Evolutionary conservation across 1,284 basidiomycete species (phyloP).

Genomic region (Mycena citricolor): DNA sequence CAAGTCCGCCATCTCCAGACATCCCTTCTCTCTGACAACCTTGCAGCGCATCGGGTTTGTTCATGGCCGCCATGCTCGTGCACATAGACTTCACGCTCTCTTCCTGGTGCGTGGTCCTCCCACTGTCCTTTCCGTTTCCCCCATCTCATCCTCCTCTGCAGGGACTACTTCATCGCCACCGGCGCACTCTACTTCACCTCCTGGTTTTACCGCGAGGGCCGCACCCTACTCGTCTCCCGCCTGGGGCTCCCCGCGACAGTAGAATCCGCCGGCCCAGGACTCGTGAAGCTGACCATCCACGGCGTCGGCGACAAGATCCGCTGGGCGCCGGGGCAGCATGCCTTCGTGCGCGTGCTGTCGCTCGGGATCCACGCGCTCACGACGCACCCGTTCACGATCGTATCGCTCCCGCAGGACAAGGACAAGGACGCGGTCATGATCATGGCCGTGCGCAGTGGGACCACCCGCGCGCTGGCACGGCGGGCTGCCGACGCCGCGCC

Average conservation of each 20-base stretch:
- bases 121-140: too few relatives aligned
- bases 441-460: slow-evolving; percentile 31
- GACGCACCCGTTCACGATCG: slow-evolving; percentile 44
- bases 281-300: slow-evolving; percentile 34
- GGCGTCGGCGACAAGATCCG: slow-evolving; percentile 26
- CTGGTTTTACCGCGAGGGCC: slow-evolving; percentile 32
- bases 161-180: slow-evolving; percentile 41
- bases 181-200: slow-evolving; percentile 34
- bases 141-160: slow-evolving; percentile 4
- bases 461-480: slow-evolving; percentile 30
- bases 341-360: slow-evolving; percentile 39
- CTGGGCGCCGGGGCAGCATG: slow-evolving; percentile 44
- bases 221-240: slow-evolving; percentile 33
- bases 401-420: slow-evolving; percentile 15
- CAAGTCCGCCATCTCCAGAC: neutral
- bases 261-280: slow-evolving; percentile 31
- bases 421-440: slow-evolving; percentile 25
- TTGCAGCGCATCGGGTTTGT: slow-evolving; percentile 30
- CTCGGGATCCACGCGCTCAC: slow-evolving; percentile 29
- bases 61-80: slow-evolving; percentile 38
- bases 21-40: neutral
- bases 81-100: slow-evolving; percentile 36
- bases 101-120: slow-evolving; percentile 26
- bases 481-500: slow-evolving; percentile 20
- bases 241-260: slow-evolving; percentile 30